A percentile compares a stretch with the other conserved stretches of the same genome.
Evolutionary conservation across 2,329 filamentous ascomycete genomes (phyloP).

Genomic region (Beauveria sp.): DNA sequence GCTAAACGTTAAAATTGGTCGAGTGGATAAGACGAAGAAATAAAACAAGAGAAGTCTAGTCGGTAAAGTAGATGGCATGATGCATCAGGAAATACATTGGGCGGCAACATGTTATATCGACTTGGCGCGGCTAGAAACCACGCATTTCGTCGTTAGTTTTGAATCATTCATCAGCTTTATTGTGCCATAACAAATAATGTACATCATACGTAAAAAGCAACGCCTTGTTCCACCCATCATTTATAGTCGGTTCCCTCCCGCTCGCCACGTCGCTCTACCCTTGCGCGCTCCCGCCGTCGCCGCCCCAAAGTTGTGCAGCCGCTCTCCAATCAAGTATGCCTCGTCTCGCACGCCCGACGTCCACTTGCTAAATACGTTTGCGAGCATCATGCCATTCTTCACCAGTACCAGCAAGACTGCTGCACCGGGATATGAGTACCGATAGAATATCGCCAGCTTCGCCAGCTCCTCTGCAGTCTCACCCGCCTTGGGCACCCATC

Average conservation of each 20-base stretch:
- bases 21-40: too few species aligned
- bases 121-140: too few species aligned
- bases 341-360: conserved; percentile 80
- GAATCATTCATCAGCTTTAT: too few species aligned
- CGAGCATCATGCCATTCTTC: conserved; percentile 39
- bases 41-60: too few species aligned
- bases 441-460: conserved; percentile 34
- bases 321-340: conserved; percentile 90
- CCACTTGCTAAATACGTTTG: conserved; percentile 64
- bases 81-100: too few species aligned
- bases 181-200: background rate
- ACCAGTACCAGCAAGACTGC: conserved; percentile 40
- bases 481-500: background rate
- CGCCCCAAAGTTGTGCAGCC: conserved; percentile 83
- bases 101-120: too few species aligned
- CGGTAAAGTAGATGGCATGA: too few species aligned
- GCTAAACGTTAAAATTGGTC: too few species aligned
- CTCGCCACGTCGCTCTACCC: conserved; percentile 29
- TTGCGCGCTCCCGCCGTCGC: conserved; percentile 30
- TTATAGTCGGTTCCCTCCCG: conserved; percentile 25
- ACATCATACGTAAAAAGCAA: background rate
- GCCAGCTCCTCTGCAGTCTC: conserved; percentile 23
- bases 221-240: background rate
- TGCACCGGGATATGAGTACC: conserved; percentile 63
- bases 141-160: too few species aligned